A percentile compares a stretch with the other conserved stretches of the same genome.
Conservation (phyloP, 73 alveolate genomes). For the Breviolum minutum region DNA sequence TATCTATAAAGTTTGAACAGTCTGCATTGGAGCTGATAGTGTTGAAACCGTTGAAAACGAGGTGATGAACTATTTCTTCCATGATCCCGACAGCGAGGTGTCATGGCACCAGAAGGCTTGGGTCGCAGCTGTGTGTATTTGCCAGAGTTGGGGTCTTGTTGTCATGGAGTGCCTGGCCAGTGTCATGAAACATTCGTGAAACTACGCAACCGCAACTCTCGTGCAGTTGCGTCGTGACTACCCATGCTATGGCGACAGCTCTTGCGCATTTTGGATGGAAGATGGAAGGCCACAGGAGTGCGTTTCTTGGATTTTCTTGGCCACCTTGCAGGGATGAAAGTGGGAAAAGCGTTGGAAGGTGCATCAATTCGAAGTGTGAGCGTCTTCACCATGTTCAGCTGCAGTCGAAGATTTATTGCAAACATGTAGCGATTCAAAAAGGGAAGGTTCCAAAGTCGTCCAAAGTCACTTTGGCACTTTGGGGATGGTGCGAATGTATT, state of each 20-base stretch:
- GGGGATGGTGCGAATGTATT: too few species aligned
- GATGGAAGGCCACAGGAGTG: constrained; percentile 21
- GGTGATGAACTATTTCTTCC: constrained; percentile 46
- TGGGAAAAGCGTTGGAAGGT: background rate
- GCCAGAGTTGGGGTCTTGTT: background rate
- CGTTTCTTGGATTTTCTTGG: background rate
- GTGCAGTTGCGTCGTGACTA: constrained; percentile 48
- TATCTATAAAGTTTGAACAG: background rate
- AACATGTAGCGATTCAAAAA: too few species aligned
- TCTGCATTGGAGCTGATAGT: background rate
- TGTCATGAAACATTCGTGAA: background rate
- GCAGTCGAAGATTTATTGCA: too few species aligned
- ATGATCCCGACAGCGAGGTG: constrained; percentile 15
- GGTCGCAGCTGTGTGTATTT: too few species aligned
- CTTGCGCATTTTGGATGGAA: constrained; percentile 10
- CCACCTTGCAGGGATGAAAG: background rate
- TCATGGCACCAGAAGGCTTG: constrained; percentile 51
- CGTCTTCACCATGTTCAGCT: too few species aligned
- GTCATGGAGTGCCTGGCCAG: background rate
- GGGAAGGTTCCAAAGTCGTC: too few species aligned
- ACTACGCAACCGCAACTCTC: background rate
- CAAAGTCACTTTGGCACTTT: too few species aligned
- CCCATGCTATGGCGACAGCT: constrained; percentile 32
- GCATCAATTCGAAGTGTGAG: background rate
- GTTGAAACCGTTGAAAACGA: background rate